phyloP scores from a whole-genome alignment of 345 rosid species.

The Lenwebbia sp. region DNA sequence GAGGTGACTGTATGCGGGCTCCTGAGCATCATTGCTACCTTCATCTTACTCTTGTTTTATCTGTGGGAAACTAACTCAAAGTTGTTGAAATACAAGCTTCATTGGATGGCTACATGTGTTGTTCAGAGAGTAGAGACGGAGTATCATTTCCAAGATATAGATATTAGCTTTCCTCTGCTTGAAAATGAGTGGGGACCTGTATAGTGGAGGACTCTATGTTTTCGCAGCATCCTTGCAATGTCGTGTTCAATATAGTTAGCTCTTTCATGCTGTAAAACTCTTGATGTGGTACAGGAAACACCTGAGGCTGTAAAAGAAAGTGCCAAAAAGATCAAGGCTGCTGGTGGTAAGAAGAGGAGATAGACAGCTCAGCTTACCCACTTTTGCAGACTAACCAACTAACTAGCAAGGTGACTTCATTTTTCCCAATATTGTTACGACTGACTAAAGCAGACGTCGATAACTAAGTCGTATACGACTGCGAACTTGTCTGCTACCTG shows the following conservation, averaged over 20 bases:
- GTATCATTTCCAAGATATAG: not conserved
- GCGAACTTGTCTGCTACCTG: not conserved
- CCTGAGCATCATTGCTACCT: not conserved
- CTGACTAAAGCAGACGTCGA: not conserved
- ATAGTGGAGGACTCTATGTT: not conserved
- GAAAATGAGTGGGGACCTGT: not conserved
- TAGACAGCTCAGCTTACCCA: not conserved
- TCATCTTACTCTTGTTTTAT: not conserved
- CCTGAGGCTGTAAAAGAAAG: not conserved
- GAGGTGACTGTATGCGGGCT: not conserved
- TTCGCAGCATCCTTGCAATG: not conserved
- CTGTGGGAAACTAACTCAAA: not conserved
- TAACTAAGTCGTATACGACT: not conserved
- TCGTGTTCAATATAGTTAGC: not conserved
- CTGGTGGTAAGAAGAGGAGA: slow-evolving; percentile 5
- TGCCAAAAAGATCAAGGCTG: slow-evolving; percentile 1
- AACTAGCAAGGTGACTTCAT: not conserved
- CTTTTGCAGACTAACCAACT: not conserved
- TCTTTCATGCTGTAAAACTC: not conserved
- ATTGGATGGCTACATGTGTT: not conserved
- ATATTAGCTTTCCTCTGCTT: not conserved
- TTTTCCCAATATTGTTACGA: not conserved
- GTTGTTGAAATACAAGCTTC: not conserved
- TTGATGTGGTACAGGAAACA: not conserved
- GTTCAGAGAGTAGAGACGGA: not conserved